Percentiles rank a stretch among this genome's conserved stretches.
phyloP scores from a whole-genome alignment of 306 rosid species.

The Begonia masoniana region DNA sequence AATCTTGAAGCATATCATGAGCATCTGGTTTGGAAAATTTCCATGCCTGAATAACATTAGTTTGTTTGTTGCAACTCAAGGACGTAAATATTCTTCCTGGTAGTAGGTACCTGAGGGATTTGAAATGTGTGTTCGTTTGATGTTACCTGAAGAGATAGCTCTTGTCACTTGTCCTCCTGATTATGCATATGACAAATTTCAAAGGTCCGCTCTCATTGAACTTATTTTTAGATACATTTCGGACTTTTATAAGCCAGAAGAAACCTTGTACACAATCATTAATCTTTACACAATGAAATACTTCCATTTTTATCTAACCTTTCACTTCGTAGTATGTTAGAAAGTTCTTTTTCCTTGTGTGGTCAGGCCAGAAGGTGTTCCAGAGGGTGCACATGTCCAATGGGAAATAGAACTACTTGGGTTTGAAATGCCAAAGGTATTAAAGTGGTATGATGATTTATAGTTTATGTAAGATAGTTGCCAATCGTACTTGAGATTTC shows the following conservation, averaged over 20 bases:
- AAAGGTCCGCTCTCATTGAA: constrained; percentile 38
- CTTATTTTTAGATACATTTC: not conserved
- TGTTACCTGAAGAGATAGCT: constrained; percentile 93
- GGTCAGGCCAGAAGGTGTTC: constrained; percentile 70
- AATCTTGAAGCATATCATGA: too few species aligned
- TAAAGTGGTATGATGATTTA: not conserved
- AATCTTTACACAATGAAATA: too few species aligned
- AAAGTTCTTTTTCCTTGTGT: constrained; percentile 11
- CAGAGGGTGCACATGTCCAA: constrained; percentile 76
- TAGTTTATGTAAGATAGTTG: not conserved
- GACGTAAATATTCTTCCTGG: not conserved
- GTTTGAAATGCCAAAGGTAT: constrained; percentile 88
- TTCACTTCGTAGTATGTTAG: constrained; percentile 9
- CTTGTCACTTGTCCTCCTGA: constrained; percentile 88
- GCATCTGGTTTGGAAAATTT: not conserved
- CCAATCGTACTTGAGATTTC: too few species aligned
- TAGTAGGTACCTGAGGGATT: constrained; percentile 85
- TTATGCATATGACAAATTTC: constrained; percentile 90
- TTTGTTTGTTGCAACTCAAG: not conserved
- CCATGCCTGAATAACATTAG: not conserved
- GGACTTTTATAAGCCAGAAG: too few species aligned
- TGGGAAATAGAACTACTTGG: constrained; percentile 98
- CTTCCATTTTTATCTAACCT: too few species aligned
- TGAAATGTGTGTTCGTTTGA: constrained; percentile 87
- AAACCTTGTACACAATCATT: too few species aligned